Evolutionary conservation across 768 basidiomycete species (phyloP).

Genomic region (Amyloporia xantha): DNA sequence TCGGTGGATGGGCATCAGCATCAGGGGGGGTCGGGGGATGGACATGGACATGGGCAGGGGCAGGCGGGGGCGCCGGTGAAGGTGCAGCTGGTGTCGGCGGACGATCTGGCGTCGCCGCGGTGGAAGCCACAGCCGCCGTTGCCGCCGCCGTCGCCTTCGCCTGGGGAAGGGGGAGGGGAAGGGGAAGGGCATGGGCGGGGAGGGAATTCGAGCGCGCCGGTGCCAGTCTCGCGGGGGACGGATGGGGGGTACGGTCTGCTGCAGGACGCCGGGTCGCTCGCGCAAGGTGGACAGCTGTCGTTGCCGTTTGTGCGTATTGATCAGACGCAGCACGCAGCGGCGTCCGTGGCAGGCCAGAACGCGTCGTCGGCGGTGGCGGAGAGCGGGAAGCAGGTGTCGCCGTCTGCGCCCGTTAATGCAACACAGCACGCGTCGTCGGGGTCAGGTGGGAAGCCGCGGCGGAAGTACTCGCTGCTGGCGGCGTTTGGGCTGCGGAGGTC

Average conservation of each 20-base stretch:
- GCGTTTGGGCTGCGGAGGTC: conserved; percentile 17
- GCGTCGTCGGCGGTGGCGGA: neutral
- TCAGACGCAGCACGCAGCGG: neutral
- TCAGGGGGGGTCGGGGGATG: neutral
- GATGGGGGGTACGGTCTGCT: too few species aligned
- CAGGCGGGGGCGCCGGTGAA: neutral
- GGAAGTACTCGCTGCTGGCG: conserved; percentile 21
- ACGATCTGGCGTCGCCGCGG: too few species aligned
- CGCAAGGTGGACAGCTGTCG: neutral
- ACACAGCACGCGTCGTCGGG: neutral
- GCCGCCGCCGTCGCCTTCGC: too few species aligned
- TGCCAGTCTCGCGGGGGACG: too few species aligned
- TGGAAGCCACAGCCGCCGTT: neutral
- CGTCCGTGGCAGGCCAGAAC: neutral
- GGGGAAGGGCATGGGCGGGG: too few species aligned
- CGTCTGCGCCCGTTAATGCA: neutral
- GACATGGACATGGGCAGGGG: neutral
- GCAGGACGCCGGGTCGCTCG: neutral
- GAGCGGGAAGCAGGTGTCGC: neutral
- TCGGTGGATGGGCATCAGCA: neutral
- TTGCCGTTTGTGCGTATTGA: neutral
- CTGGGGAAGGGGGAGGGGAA: too few species aligned
- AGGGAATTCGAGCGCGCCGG: too few species aligned
- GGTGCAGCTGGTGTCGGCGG: neutral
- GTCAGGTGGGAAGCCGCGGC: conserved; percentile 7